phyloP scores from a whole-genome alignment of 768 basidiomycete species.

The Termitomyces sp. region DNA sequence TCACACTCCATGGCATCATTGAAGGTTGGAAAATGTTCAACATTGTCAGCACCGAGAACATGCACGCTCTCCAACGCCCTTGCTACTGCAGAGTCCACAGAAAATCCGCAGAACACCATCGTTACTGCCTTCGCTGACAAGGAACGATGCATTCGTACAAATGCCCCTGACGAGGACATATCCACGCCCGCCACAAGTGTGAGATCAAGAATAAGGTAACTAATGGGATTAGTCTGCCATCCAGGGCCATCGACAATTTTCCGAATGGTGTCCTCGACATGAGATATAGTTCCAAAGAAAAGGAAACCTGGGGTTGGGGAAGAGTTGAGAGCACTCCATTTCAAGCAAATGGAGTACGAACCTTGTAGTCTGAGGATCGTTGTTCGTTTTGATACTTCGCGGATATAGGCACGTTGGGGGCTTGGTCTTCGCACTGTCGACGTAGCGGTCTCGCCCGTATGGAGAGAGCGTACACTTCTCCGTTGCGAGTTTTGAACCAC shows the following conservation, averaged over 20 bases:
- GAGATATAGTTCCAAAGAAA: conserved; percentile 89
- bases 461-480: conserved; percentile 77
- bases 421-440: conserved; percentile 91
- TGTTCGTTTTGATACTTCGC: conserved; percentile 88
- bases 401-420: conserved; percentile 84
- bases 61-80: conserved; percentile 76
- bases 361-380: conserved; percentile 87
- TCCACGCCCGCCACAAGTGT: conserved; percentile 86
- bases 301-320: conserved; percentile 54
- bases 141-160: conserved; percentile 85
- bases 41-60: conserved; percentile 67
- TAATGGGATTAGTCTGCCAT: conserved; percentile 74
- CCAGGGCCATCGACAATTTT: conserved; percentile 64
- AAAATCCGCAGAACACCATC: conserved; percentile 86
- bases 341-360: conserved; percentile 8
- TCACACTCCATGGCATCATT: conserved; percentile 92
- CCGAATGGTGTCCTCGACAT: conserved; percentile 85
- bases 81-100: conserved; percentile 60
- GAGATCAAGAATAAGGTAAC: conserved; percentile 88
- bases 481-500: conserved; percentile 90
- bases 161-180: conserved; percentile 92
- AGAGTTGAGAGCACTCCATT: neutral
- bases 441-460: conserved; percentile 79
- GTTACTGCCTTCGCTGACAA: conserved; percentile 73
- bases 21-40: conserved; percentile 78